Conservation (phyloP, 139 green algal genomes). For the Penium margaritaceum region DNA sequence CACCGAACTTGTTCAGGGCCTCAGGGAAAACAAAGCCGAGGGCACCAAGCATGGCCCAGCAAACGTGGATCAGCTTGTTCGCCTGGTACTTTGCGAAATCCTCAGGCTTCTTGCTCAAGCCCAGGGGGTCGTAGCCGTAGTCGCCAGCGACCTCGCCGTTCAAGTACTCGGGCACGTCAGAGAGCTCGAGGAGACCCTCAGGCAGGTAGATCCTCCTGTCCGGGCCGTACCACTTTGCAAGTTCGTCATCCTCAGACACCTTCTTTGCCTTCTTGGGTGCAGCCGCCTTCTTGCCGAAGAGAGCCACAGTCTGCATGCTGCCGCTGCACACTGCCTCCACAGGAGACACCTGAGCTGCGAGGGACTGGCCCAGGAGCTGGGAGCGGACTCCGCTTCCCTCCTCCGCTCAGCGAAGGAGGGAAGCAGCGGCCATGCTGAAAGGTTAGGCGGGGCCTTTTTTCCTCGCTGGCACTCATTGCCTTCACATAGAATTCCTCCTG, state of each 20-base stretch:
- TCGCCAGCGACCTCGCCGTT: conserved; percentile 39
- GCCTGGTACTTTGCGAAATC: conserved; percentile 72
- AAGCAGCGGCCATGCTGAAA: too few species aligned
- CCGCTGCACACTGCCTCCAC: too few species aligned
- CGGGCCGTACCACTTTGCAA: conserved; percentile 33
- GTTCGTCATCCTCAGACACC: neutral
- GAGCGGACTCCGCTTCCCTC: too few species aligned
- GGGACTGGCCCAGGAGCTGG: too few species aligned
- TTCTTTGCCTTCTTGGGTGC: neutral
- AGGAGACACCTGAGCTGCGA: too few species aligned
- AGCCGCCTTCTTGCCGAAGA: conserved; percentile 11
- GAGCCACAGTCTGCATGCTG: conserved; percentile 11
- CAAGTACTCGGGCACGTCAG: conserved; percentile 40
- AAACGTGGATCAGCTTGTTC: conserved; percentile 90
- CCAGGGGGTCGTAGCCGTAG: conserved; percentile 47
- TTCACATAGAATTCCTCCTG: too few species aligned
- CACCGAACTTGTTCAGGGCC: conserved; percentile 44
- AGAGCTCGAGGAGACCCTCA: conserved; percentile 22
- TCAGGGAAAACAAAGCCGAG: conserved; percentile 40
- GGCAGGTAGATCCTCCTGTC: conserved; percentile 39
- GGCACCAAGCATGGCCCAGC: conserved; percentile 72
- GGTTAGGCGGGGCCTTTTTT: too few species aligned
- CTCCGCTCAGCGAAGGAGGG: too few species aligned
- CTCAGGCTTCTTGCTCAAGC: conserved; percentile 34
- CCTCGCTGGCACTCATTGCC: too few species aligned